Evolutionary conservation across 2,329 filamentous ascomycete genomes (phyloP).

Genomic region (Ophiostoma sp.): DNA sequence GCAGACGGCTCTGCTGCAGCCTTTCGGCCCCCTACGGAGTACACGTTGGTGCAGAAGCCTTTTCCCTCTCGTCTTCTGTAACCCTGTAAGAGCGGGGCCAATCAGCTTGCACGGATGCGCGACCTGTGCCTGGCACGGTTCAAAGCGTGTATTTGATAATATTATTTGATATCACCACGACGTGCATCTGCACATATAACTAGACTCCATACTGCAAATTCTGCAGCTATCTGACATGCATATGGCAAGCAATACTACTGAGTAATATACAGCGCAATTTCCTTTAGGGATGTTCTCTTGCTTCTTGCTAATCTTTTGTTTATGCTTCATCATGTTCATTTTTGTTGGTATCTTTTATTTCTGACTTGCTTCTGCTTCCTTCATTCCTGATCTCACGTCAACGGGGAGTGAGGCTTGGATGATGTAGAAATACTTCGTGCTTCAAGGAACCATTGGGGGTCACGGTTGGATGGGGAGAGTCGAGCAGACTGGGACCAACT

Average conservation of each 20-base stretch:
- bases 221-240: neutral
- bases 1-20: constrained; percentile 11
- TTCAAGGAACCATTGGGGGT: neutral
- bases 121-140: neutral
- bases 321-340: neutral
- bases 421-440: neutral
- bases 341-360: neutral
- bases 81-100: constrained; percentile 10
- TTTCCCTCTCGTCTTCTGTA: neutral
- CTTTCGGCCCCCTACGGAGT: neutral
- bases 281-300: neutral
- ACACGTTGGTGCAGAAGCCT: constrained; percentile 4
- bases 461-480: neutral
- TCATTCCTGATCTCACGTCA: too few species aligned
- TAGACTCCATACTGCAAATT: neutral
- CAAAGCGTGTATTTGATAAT: neutral
- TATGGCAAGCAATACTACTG: neutral
- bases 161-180: neutral
- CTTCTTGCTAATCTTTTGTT: neutral
- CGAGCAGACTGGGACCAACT: neutral
- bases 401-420: too few species aligned
- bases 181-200: neutral
- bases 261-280: neutral
- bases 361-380: neutral
- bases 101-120: constrained; percentile 18